These are phyloP conservation scores for Solanum raphanifolium DNA, from an alignment of 257 asterid species.

Conservation along the genomic window DNA sequence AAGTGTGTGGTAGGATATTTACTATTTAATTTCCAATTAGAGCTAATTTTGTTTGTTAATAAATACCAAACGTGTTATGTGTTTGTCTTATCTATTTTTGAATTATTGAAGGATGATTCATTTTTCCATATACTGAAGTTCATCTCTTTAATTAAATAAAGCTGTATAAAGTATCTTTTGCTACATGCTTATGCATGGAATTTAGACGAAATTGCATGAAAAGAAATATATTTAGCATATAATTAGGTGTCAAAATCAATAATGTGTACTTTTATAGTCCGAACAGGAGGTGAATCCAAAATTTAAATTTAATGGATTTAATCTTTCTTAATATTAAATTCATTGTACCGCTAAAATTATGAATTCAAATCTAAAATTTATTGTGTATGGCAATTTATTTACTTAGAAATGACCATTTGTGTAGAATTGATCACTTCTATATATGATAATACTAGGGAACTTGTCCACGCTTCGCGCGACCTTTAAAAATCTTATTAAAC, in stretches of 20 bases:
- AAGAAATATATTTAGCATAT: background rate
- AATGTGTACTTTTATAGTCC: background rate
- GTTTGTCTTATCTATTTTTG: background rate
- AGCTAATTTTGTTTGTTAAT: background rate
- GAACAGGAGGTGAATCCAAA: accelerated
- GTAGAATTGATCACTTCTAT: background rate
- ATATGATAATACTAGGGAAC: background rate
- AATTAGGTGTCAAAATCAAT: background rate
- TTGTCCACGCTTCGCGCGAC: no score
- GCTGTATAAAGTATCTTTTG: background rate
- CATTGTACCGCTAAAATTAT: background rate
- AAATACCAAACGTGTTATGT: background rate
- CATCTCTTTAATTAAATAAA: background rate
- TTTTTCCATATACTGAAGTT: background rate
- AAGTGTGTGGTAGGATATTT: background rate
- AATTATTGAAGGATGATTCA: background rate
- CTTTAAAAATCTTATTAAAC: no score
- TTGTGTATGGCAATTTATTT: background rate
- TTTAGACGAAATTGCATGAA: background rate
- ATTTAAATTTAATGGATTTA: background rate
- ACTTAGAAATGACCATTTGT: background rate
- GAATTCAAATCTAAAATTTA: background rate
- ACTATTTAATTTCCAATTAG: background rate
- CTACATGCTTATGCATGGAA: background rate
- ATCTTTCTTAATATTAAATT: background rate